phyloP scores from a whole-genome alignment of 345 rosid species.

The Trapa incisa region DNA sequence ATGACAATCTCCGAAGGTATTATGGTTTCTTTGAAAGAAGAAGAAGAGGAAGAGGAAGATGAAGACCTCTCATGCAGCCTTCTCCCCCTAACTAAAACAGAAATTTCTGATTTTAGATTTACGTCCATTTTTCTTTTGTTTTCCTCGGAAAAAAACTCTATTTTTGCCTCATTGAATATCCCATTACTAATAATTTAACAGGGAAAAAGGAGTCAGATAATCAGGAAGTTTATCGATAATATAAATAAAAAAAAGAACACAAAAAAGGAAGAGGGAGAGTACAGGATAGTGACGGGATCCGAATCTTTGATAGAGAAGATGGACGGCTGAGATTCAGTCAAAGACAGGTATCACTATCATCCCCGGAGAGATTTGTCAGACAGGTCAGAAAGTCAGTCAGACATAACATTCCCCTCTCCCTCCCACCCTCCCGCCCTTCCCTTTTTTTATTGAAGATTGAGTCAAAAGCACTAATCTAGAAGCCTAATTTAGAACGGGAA shows the following conservation, averaged over 20 bases:
- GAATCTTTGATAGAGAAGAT: constrained; percentile 9
- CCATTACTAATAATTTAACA: too few relatives aligned
- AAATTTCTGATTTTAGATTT: background rate
- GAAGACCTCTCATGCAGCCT: background rate
- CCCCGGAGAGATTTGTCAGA: background rate
- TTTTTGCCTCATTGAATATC: background rate
- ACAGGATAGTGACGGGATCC: background rate
- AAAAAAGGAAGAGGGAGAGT: background rate
- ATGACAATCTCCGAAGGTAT: too few relatives aligned
- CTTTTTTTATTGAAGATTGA: background rate
- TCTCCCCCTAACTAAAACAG: background rate
- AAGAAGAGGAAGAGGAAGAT: background rate
- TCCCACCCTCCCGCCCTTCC: background rate
- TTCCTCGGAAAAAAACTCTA: background rate
- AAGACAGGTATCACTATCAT: constrained; percentile 19
- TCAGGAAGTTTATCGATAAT: too few relatives aligned
- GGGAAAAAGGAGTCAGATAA: too few relatives aligned
- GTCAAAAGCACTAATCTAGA: background rate
- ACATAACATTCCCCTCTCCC: constrained; percentile 7
- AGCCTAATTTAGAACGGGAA: background rate
- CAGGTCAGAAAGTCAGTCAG: background rate
- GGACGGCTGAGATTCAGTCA: constrained; percentile 51
- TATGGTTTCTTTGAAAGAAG: background rate
- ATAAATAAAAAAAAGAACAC: too few relatives aligned
- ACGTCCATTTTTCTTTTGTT: background rate